phyloP scores from a whole-genome alignment of 768 basidiomycete genomes.

The Termitomyces sp. region DNA sequence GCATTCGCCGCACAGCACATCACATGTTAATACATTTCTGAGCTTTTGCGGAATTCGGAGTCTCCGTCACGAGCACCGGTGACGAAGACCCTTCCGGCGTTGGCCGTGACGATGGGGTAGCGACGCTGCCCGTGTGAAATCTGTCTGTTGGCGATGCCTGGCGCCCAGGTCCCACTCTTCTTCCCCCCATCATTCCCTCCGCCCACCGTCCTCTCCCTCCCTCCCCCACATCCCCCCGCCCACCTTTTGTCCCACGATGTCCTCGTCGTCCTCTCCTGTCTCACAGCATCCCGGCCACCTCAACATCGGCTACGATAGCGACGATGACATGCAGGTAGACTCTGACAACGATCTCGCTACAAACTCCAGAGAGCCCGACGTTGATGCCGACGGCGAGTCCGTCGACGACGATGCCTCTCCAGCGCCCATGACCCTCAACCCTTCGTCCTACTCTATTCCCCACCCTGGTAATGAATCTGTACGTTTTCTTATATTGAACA shows the following conservation, averaged over 20 bases:
- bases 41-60: constrained; percentile 29
- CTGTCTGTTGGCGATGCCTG: constrained; percentile 50
- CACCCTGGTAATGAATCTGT: constrained; percentile 32
- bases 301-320: constrained; percentile 54
- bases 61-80: constrained; percentile 51
- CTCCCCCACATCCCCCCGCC: not conserved
- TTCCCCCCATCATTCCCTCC: constrained; percentile 29
- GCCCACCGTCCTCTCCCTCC: constrained; percentile 18
- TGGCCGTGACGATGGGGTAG: constrained; percentile 55
- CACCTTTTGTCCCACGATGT: constrained; percentile 8
- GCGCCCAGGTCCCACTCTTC: constrained; percentile 40
- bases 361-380: constrained; percentile 43
- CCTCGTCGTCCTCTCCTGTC: constrained; percentile 20
- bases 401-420: constrained; percentile 47
- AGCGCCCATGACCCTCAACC: constrained; percentile 25
- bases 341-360: constrained; percentile 43
- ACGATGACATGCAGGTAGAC: constrained; percentile 69
- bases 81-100: constrained; percentile 52
- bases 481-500: constrained; percentile 16
- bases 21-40: constrained; percentile 10
- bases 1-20: not conserved
- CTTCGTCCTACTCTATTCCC: constrained; percentile 26
- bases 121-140: constrained; percentile 52
- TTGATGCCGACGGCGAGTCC: constrained; percentile 59
- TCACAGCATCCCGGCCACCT: constrained; percentile 32